Evolutionary conservation across 768 basidiomycete species (phyloP), one percentile per base, ranked within the genome.

Genomic region (Cystobasidium ongulense): DNA sequence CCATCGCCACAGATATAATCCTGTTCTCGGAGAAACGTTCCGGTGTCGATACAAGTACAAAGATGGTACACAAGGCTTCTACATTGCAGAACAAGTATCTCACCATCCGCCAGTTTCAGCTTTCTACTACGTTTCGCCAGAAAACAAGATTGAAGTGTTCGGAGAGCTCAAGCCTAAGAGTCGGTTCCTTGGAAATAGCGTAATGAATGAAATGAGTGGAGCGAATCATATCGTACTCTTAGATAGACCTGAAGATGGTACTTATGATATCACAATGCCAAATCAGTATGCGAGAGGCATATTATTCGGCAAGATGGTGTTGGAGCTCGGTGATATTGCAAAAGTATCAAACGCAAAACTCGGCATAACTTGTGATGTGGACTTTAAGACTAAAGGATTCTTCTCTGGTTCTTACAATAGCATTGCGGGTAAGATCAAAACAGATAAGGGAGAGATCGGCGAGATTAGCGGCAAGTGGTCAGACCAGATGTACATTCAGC

Each of bases 371-470:
- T 90, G 90, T 75, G 92, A 95, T 79, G 83, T 98, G 39, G 92
- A 97, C 77, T 99, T 98, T 85, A 98, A 97, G 85, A 94, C 93
- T 46, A 98, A 96, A 90, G 95, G 95, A 23, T 97, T 95, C 85
- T 96, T 97, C 82, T 93, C 92, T 0, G 96, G 96, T 27, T 89
- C 90, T 7, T 70, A 98, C 84, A 98, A 99, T 80, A 88, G 89
- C 41, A 86, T 99, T 73, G 81, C 87, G 4, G 96, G 96, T 11
- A 87, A 87, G 76, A 85, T 97, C 77, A 88, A 88, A 76, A 85
- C 84, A 63, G 84, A 85, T 15, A 82, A 83, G 31, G 82, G 82
- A 5, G 89, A 91, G 1, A 83, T 90, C 17, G 96, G 94, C 3
- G 93, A 97, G 79, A 82, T 99, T 41, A 86, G 86, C 17, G 96